Base-by-base conservation (phyloP, 192 early-diverging fungal species). In the Backusella macrospora region DNA sequence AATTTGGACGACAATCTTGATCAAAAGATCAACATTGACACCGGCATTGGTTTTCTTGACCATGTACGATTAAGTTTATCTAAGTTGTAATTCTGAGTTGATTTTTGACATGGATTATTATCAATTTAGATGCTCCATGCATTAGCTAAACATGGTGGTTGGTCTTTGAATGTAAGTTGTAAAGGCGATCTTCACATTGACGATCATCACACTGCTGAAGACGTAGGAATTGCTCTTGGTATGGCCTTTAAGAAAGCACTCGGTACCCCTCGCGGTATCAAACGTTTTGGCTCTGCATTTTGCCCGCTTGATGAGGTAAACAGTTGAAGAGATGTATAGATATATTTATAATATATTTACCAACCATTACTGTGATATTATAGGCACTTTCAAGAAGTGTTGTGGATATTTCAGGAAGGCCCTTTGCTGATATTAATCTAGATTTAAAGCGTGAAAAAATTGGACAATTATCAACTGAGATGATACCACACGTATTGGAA, bases 191-290 rank as follows among this genome's bases (percentile, higher is more conserved):
- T 98, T 71, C 92, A 98, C 80, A 96, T 99, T 68, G 96, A 98
- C 83, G 97, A 99, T 85, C 96, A 99, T 83, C 98, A 99, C 85
- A 95, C 97, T 13, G 94, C 95, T 34, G 97, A 99, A 79, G 98
- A 99, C 79, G 91, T 91, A 16, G 96, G 94, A 9, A 94, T 99
- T 67, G 93, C 96, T 0, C 88, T 99, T 9, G 97, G 98, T 21
- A 88, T 89, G 83, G 95, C 95, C 8, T 99, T 98, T 76, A 95
- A 96, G 75, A 78, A 96, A 67, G 97, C 98, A 10, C 86, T 99
- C 15, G 96, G 95, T 45, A 86, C 88, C 68, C 92, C 95, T 40
- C 91, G 91, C 43, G 91, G 92, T 6, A 99, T 99, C 78, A 90
- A 88, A 68, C 91, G 98, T 26, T 99, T 94, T 79, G 97, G 96